These are phyloP conservation scores for Colletotrichum magnum DNA, from an alignment of 2,329 filamentous ascomycete genomes.

Conservation along the genomic window DNA sequence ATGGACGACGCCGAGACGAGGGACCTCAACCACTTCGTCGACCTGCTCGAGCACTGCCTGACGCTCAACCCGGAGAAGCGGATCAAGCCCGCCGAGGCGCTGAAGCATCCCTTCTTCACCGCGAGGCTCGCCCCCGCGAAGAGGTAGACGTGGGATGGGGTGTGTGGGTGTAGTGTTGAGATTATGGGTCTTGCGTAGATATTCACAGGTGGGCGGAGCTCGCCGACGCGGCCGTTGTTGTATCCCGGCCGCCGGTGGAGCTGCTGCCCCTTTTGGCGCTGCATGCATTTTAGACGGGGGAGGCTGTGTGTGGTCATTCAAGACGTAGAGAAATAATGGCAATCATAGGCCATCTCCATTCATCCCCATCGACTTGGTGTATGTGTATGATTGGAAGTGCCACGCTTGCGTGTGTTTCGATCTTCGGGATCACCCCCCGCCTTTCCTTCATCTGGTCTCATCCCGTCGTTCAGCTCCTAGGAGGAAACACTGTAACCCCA, in stretches of 20 bases:
- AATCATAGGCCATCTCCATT: neutral
- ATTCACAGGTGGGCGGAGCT: no score
- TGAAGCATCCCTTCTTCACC: slow-evolving; percentile 89
- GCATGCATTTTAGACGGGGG: neutral
- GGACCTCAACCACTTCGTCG: slow-evolving; percentile 86
- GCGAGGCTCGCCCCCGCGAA: slow-evolving; percentile 51
- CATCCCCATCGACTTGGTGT: no score
- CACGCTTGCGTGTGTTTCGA: neutral
- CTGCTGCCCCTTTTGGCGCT: neutral
- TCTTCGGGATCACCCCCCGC: neutral
- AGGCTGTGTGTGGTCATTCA: neutral
- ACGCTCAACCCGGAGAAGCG: slow-evolving; percentile 93
- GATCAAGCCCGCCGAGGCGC: slow-evolving; percentile 86
- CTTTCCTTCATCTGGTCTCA: neutral
- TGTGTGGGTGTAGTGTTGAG: neutral
- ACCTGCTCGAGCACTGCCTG: slow-evolving; percentile 90
- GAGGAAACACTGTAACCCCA: no score
- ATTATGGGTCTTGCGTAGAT: no score
- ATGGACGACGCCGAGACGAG: slow-evolving; percentile 81
- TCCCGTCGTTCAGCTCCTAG: no score
- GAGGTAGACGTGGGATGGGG: slow-evolving; percentile 40
- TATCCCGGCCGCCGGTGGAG: no score
- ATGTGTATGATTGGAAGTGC: neutral
- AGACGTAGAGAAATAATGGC: neutral
- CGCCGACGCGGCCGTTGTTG: no score